phyloP scores from a whole-genome alignment of 257 asterid species.

The Apocynum venetum region DNA sequence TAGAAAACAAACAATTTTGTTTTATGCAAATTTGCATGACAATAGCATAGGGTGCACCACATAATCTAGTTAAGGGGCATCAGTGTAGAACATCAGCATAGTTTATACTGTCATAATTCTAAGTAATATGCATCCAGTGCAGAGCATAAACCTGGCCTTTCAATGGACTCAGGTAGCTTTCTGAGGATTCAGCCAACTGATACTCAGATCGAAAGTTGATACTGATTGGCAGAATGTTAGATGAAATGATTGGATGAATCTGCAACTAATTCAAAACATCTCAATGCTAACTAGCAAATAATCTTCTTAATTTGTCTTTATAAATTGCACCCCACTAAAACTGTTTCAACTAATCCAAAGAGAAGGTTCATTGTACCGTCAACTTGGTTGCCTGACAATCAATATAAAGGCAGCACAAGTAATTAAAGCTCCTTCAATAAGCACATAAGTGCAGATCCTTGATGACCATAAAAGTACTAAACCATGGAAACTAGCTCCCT shows the following conservation, averaged over 20 bases:
- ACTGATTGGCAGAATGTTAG: not conserved
- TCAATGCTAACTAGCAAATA: not conserved
- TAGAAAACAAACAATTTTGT: not conserved
- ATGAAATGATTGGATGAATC: not conserved
- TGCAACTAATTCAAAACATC: not conserved
- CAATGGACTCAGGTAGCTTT: not conserved
- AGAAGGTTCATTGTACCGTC: not conserved
- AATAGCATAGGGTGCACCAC: not conserved
- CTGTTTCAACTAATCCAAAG: not conserved
- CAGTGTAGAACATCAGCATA: not conserved
- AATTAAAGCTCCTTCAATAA: not conserved
- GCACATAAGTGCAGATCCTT: not conserved
- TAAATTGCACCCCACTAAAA: not conserved
- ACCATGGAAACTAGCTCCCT: not conserved
- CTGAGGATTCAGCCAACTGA: not conserved
- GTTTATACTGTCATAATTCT: not conserved
- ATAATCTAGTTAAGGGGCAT: not conserved
- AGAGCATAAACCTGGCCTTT: too few species aligned
- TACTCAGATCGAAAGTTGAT: not conserved
- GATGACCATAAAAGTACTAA: not conserved
- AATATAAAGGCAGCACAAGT: not conserved
- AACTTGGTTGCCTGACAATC: not conserved
- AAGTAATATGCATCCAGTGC: not conserved
- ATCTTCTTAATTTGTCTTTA: not conserved
- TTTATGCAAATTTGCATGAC: conserved; percentile 4